Base-by-base conservation (phyloP, 768 basidiomycete species). In the Tephrocybe sp. region DNA sequence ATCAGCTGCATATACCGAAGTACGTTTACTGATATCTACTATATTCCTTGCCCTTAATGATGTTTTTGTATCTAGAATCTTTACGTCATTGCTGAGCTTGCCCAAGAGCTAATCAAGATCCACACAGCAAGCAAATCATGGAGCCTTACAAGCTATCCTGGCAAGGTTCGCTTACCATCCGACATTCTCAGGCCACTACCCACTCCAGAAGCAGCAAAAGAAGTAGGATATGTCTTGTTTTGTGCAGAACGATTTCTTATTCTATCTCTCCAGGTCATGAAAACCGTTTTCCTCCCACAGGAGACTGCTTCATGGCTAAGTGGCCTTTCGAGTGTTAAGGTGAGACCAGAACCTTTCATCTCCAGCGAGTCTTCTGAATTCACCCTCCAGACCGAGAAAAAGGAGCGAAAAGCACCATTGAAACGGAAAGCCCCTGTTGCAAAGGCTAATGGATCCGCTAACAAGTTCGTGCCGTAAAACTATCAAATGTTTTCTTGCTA, bases 41-140 rank as follows among this genome's bases (percentile, higher is more conserved):
- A n/a, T n/a, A n/a, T n/a, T n/a, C n/a, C n/a, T n/a, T n/a, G 13
- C 23, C 25, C 33, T 16, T 49, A 22, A 29, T 57, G 15, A 47
- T 37, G n/a, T 10, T n/a, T 30, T 23, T 27, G 49, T 5, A 30
- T 4, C 39, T 19, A 97, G 94, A 89, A 91, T 63, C 72, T 99
- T 33, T 98, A 97, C 61, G 76, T 83, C 8, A 74, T 91, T 50
- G 84, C 88, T 56, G 97, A 99, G 58, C 75, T 98, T 7, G 86
- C 95, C 0, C 91, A 97, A 66, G 82, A 91, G 57, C 70, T 97
- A 27, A 86, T 97, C 66, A 88, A 85, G 59, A 68, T 74, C 1
- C 78, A 80, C n/a, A 82, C 83, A 1, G 77, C 81, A 27, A 48
- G 67, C 12, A 79, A 86, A 49, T 76, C 77, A 3, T 97, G 94